These are phyloP conservation scores for Arthroderma sp. DNA, from an alignment of 2,329 filamentous ascomycete genomes.

Conservation along the genomic window DNA sequence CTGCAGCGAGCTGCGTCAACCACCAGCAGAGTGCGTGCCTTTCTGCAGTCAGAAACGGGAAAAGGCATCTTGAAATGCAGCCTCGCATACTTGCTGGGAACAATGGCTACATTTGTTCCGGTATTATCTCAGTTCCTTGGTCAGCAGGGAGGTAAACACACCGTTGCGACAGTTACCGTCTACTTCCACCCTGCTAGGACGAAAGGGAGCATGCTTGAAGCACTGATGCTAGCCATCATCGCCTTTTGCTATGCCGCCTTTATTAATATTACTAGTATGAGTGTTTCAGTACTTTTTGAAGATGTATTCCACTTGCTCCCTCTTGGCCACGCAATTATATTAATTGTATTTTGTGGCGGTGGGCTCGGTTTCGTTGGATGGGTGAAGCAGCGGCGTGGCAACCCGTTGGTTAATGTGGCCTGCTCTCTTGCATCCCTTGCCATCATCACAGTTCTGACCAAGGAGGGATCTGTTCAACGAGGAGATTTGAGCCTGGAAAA, in stretches of 20 bases:
- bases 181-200: constrained; percentile 88
- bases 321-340: constrained; percentile 64
- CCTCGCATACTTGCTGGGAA: constrained; percentile 75
- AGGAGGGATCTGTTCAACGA: constrained; percentile 75
- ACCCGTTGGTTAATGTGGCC: constrained; percentile 70
- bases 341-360: constrained; percentile 73
- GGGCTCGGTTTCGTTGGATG: constrained; percentile 79
- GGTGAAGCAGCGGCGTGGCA: constrained; percentile 68
- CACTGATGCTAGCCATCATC: constrained; percentile 59
- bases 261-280: constrained; percentile 75
- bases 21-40: constrained; percentile 41
- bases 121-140: constrained; percentile 63
- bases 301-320: constrained; percentile 52
- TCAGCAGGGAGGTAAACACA: constrained; percentile 79
- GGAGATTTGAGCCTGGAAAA: constrained; percentile 72
- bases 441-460: constrained; percentile 80
- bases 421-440: constrained; percentile 78
- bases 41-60: constrained; percentile 59
- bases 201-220: constrained; percentile 80
- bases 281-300: constrained; percentile 68
- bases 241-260: constrained; percentile 69
- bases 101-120: constrained; percentile 71
- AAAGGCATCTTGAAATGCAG: constrained; percentile 82
- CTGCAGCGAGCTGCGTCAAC: constrained; percentile 24
- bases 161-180: constrained; percentile 84